Base-by-base conservation (phyloP, 768 basidiomycete genomes). In the Sutorius australiensis region DNA sequence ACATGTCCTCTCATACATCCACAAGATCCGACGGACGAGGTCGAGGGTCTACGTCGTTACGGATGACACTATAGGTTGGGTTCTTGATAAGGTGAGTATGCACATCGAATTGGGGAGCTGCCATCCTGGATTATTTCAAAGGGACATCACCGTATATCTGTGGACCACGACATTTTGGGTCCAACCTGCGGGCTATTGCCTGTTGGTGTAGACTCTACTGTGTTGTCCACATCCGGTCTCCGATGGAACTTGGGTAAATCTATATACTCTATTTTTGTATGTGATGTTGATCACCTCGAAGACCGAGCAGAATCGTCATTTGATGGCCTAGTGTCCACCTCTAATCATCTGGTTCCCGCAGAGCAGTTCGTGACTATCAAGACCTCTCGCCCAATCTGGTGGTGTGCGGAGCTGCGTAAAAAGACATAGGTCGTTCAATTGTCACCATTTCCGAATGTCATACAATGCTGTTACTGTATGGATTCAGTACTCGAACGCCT, bases 141-240 rank as follows among this genome's bases (percentile, higher is more conserved):
- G 93, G 95, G 95, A 17, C 82, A 86, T 62, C 95, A 98, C 66
- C 64, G 70, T 5, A 89, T 99, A 53, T 66, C 76, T 11, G 78
- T 98, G 40, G 85, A 95, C 61, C 88, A 91, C 58, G 61, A 70
- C 0, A 59, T 84, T 9, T 73, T 97, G 37, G 95, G 95, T 0
- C 81, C 82, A 46, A 98, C 95, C 0, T 99, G 97, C 66, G 97
- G 95, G 0, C 79, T 98, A n/a, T 79, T 99, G 10, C 97, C 97
- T 1, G 80, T 98, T 3, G 97, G 95, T 0, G 72, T 94, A 13
- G 85, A 85, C 28, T 78, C 76, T 5, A 87, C 93, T 0, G 69
- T 81, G 14, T 73, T 98, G n/a, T 81, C 87, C 3, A 98, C 94
- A 0, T 78, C 72, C 1, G 97, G 97, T 0, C 75, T 98, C 32